A percentile compares a stretch with the other conserved stretches of the same genome.
Conservation (phyloP, 2,329 filamentous ascomycete species). For the Pseudogymnoascus sp. region DNA sequence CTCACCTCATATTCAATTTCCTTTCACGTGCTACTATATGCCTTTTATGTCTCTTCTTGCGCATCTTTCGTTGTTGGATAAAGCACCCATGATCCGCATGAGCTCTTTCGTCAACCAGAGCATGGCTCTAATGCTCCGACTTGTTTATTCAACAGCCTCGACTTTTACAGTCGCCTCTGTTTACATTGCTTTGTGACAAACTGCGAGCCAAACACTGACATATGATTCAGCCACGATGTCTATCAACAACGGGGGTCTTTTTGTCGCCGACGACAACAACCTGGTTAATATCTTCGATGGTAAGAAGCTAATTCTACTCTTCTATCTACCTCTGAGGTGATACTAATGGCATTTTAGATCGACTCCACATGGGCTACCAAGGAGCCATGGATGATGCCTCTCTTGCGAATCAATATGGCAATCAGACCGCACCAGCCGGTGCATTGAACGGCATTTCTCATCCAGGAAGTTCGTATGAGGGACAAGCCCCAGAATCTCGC, state of each 20-base stretch:
- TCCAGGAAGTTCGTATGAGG: background rate
- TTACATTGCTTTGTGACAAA: background rate
- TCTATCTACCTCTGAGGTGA: background rate
- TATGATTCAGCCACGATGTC: background rate
- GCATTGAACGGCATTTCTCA: background rate
- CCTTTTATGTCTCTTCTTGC: background rate
- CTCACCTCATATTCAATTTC: background rate
- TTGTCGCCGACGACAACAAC: background rate
- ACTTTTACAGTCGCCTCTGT: background rate
- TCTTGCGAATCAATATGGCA: background rate
- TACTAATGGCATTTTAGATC: background rate
- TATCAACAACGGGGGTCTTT: constrained; percentile 13
- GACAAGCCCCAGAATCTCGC: background rate
- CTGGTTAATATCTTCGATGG: constrained; percentile 17
- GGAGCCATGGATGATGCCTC: background rate
- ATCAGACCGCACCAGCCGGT: background rate
- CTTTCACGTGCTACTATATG: no score
- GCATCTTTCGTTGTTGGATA: background rate
- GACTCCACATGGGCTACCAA: background rate
- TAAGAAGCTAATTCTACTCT: constrained; percentile 9
- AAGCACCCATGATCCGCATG: background rate
- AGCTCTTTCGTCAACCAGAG: background rate
- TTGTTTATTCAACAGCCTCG: background rate
- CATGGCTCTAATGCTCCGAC: background rate
- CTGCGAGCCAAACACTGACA: background rate